Conservation (phyloP, 2,329 filamentous ascomycete species). For the Talaromyces sp. region DNA sequence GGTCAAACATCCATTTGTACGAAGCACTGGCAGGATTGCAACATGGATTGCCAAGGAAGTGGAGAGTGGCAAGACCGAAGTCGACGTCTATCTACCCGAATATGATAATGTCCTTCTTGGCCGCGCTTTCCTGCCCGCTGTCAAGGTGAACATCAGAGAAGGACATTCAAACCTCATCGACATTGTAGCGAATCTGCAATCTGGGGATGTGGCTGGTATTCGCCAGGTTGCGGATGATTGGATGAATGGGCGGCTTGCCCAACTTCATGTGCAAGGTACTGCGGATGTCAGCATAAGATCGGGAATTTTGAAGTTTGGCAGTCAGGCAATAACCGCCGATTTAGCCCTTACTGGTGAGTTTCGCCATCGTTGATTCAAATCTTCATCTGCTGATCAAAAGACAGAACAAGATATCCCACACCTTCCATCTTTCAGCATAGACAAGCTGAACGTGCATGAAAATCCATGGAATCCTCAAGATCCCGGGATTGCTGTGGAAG, state of each 20-base stretch:
- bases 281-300: constrained; percentile 73
- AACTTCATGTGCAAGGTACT: constrained; percentile 70
- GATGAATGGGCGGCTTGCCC: constrained; percentile 73
- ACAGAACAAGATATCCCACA: constrained; percentile 64
- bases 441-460: constrained; percentile 76
- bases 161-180: constrained; percentile 75
- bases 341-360: constrained; percentile 79
- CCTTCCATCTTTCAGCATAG: constrained; percentile 80
- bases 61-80: constrained; percentile 68
- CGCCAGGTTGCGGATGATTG: constrained; percentile 82
- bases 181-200: constrained; percentile 71
- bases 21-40: constrained; percentile 71
- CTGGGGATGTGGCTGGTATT: constrained; percentile 74
- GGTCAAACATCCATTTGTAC: constrained; percentile 68
- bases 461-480: constrained; percentile 52
- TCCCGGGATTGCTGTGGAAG: constrained; percentile 74
- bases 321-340: constrained; percentile 70
- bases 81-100: constrained; percentile 78
- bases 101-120: constrained; percentile 77
- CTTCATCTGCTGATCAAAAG: constrained; percentile 20
- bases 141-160: constrained; percentile 74
- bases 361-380: constrained; percentile 39
- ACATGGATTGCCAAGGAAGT: constrained; percentile 79
- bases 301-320: constrained; percentile 75
- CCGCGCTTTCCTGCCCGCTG: constrained; percentile 69